A percentile compares a stretch with the other conserved stretches of the same genome.
These are phyloP conservation scores for Metschnikowia arizonensis DNA, from an alignment of 805 yeast genomes.

Conservation along the genomic window DNA sequence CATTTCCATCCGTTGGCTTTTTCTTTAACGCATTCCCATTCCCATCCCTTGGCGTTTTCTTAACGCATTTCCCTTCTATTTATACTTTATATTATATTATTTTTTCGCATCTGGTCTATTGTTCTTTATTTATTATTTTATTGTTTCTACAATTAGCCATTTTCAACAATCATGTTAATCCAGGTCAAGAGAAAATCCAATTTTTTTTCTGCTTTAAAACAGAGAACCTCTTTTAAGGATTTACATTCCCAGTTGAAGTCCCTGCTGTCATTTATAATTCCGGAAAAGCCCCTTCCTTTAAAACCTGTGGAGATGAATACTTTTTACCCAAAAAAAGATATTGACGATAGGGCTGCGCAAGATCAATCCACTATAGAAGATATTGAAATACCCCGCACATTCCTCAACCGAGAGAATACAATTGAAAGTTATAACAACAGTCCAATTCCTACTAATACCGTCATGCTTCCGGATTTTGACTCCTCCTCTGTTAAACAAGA, in stretches of 20 bases:
- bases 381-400: not conserved
- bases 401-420: not conserved
- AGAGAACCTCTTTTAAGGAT: constrained; percentile 12
- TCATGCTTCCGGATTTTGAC: too few relatives aligned
- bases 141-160: not conserved
- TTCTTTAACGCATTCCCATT: too few relatives aligned
- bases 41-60: too few relatives aligned
- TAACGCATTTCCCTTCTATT: too few relatives aligned
- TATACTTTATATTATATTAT: too few relatives aligned
- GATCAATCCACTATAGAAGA: not conserved
- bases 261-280: not conserved
- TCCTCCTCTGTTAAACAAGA: too few relatives aligned
- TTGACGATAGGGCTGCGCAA: not conserved
- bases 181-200: constrained; percentile 9
- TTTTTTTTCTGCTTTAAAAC: constrained; percentile 10
- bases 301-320: constrained; percentile 1
- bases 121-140: not conserved
- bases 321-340: not conserved
- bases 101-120: too few relatives aligned
- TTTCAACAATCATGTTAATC: not conserved
- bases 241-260: constrained; percentile 5
- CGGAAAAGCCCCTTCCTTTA: constrained; percentile 4
- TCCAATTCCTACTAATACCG: not conserved
- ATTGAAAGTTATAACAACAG: not conserved
- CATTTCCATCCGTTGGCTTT: too few relatives aligned